A percentile compares a stretch with the other conserved stretches of the same genome.
Conservation (phyloP, 306 rosid species). For the Ormosia semicastrata region DNA sequence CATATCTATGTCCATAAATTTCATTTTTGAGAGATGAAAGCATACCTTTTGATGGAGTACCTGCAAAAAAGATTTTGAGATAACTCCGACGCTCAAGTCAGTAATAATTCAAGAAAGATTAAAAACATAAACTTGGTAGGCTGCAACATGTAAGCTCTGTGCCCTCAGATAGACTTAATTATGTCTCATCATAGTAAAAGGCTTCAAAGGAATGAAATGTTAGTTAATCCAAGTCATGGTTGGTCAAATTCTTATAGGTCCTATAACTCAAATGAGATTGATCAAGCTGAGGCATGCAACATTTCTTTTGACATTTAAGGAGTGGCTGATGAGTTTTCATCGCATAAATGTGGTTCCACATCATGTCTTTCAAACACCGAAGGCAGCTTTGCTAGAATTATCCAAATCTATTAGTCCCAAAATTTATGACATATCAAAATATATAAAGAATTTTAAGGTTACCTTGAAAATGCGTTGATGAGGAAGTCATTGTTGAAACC, state of each 20-base stretch:
- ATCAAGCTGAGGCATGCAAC: slow-evolving; percentile 49
- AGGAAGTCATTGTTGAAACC: no score
- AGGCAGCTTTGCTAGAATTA: slow-evolving; percentile 37
- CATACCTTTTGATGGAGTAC: no score
- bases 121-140: no score
- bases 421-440: no score
- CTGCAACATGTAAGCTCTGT: slow-evolving; percentile 71
- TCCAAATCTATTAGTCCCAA: no score
- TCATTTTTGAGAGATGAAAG: no score
- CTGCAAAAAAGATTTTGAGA: no score
- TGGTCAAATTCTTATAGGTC: slow-evolving; percentile 43
- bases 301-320: slow-evolving; percentile 44
- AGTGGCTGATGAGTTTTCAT: slow-evolving; percentile 50
- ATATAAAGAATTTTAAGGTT: no score
- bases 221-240: slow-evolving; percentile 43
- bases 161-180: slow-evolving; percentile 58
- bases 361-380: slow-evolving; percentile 59
- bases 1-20: no score
- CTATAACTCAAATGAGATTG: slow-evolving; percentile 40
- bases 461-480: no score
- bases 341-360: slow-evolving; percentile 36
- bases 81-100: no score
- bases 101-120: no score
- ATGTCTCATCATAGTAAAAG: slow-evolving; percentile 50
- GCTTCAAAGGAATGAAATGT: slow-evolving; percentile 53